These are phyloP conservation scores for Arthrobotrys musiformis DNA, from an alignment of 2,329 filamentous ascomycete species.

Conservation along the genomic window DNA sequence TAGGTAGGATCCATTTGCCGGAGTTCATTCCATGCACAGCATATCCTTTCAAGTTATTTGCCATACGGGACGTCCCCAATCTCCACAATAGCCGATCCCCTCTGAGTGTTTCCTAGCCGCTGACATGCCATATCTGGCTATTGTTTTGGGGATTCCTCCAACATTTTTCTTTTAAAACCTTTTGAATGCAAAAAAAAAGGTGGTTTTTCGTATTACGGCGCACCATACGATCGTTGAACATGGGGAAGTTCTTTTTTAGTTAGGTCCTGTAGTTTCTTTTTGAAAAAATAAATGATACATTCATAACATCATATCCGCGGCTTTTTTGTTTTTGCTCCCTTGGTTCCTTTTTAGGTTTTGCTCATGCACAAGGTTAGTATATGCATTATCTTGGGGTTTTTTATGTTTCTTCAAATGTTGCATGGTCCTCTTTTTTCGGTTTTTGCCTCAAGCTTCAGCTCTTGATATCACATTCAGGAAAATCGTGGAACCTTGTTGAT, in stretches of 20 bases:
- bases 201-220: constrained; percentile 50
- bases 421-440: constrained; percentile 10
- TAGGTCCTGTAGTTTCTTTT: too few species aligned
- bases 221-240: constrained; percentile 26
- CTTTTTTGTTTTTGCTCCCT: background rate
- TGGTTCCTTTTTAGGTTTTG: background rate
- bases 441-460: constrained; percentile 53
- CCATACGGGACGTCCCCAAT: constrained; percentile 38
- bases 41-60: constrained; percentile 57
- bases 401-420: constrained; percentile 9
- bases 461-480: constrained; percentile 29
- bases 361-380: constrained; percentile 1
- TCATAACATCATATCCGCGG: background rate
- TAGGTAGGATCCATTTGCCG: constrained; percentile 51
- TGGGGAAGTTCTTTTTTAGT: constrained; percentile 24
- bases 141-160: constrained; percentile 38
- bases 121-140: constrained; percentile 55
- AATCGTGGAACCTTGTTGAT: constrained; percentile 34
- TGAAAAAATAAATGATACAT: background rate
- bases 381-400: constrained; percentile 36
- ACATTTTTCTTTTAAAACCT: constrained; percentile 29
- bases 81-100: constrained; percentile 56
- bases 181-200: too few species aligned
- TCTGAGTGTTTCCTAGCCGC: constrained; percentile 33
- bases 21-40: constrained; percentile 42